Evolutionary conservation across 192 early-diverging fungal genomes (phyloP).

Genomic region (Coemansia javaensis): DNA sequence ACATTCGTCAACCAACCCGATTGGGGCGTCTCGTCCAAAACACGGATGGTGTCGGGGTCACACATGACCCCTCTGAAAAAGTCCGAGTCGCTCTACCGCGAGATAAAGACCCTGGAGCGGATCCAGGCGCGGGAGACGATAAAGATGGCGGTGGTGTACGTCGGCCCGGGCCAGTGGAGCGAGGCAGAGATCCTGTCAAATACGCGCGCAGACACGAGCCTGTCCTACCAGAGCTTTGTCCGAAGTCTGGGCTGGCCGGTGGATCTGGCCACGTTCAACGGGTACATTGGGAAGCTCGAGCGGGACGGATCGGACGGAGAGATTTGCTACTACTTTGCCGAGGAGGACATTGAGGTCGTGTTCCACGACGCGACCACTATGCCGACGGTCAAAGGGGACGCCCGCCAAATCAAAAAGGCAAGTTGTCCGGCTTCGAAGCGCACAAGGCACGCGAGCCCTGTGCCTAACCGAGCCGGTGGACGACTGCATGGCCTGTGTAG

Average conservation of each 20-base stretch:
- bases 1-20: conserved; percentile 23
- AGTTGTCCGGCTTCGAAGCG: background rate
- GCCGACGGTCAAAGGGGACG: conserved; percentile 75
- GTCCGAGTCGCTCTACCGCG: conserved; percentile 25
- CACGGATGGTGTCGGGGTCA: too few species aligned
- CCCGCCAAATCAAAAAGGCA: conserved; percentile 91
- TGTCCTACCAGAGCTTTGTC: conserved; percentile 80
- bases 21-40: too few species aligned
- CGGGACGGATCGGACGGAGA: conserved; percentile 70
- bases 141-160: conserved; percentile 90
- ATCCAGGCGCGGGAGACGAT: conserved; percentile 65
- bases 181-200: conserved; percentile 84
- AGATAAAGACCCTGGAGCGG: conserved; percentile 30
- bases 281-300: conserved; percentile 86
- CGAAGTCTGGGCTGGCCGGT: conserved; percentile 90
- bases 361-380: conserved; percentile 89
- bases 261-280: conserved; percentile 74
- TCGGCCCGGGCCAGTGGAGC: conserved; percentile 85
- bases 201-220: conserved; percentile 55
- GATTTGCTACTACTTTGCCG: conserved; percentile 77
- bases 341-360: conserved; percentile 78
- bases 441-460: too few species aligned
- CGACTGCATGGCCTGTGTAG: conserved; percentile 38
- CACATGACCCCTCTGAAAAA: conserved; percentile 23
- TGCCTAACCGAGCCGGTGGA: too few species aligned